Percentiles rank a stretch among this genome's conserved stretches.
Conservation (phyloP, 2,329 filamentous ascomycete species). For the Simplicillium aogashimaense region DNA sequence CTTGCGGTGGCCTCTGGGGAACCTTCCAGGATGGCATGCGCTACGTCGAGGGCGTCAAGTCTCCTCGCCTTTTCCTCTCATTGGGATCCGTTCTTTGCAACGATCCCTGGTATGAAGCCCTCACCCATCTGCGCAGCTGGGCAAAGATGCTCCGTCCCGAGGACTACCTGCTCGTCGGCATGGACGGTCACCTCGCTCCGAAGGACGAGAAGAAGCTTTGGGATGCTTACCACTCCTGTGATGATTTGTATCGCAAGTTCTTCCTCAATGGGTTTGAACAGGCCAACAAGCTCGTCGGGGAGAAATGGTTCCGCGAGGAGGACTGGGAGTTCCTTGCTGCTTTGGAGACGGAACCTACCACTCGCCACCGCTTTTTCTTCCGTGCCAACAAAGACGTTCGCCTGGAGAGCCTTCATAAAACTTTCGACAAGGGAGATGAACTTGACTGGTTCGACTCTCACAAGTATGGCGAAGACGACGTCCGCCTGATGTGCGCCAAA, state of each 20-base stretch:
- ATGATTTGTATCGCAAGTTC: conserved; percentile 24
- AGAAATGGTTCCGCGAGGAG: conserved; percentile 22
- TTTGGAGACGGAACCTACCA: conserved; percentile 23
- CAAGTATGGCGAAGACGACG: conserved; percentile 25
- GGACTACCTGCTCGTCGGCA: conserved; percentile 27
- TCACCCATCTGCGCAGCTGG: conserved; percentile 25
- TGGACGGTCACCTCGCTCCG: conserved; percentile 27
- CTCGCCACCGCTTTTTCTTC: conserved; percentile 29
- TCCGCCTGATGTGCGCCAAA: conserved; percentile 27
- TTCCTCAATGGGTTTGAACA: conserved; percentile 28
- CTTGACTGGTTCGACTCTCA: conserved; percentile 34
- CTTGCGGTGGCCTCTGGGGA: conserved; percentile 28
- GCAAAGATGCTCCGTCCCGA: conserved; percentile 20
- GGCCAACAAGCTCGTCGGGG: conserved; percentile 23
- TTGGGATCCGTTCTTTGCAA: conserved; percentile 32
- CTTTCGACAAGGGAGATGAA: conserved; percentile 21
- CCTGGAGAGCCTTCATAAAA: conserved; percentile 13
- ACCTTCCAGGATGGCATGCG: conserved; percentile 25
- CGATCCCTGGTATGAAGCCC: conserved; percentile 24
- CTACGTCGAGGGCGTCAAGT: conserved; percentile 18
- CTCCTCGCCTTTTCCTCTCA: conserved; percentile 26
- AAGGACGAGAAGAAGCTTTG: conserved; percentile 25
- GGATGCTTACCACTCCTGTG: conserved; percentile 26
- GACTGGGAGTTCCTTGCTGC: conserved; percentile 28
- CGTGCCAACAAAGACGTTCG: conserved; percentile 22